Conservation (phyloP, 176 grass and related monocot genomes). For the Oryza coarctata region DNA sequence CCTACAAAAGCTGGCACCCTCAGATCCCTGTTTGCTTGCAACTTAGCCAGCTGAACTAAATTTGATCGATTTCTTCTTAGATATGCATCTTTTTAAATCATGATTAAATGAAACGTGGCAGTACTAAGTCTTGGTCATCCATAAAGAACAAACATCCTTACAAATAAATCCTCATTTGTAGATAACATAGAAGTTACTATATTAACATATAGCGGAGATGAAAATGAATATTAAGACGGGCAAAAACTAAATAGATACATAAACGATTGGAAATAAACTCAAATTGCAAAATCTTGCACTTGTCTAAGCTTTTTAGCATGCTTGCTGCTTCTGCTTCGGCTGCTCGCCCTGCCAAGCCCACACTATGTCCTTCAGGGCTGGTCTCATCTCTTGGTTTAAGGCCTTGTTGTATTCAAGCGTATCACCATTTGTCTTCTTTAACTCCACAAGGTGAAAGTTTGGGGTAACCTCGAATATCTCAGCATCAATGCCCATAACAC, state of each 20-base stretch:
- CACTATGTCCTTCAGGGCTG: conserved; percentile 82
- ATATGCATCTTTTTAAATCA: neutral
- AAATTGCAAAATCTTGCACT: neutral
- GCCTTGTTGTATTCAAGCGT: conserved; percentile 82
- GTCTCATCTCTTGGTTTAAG: conserved; percentile 76
- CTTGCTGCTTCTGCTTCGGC: conserved; percentile 30
- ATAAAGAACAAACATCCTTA: neutral
- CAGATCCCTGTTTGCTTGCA: neutral
- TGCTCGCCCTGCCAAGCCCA: conserved; percentile 98
- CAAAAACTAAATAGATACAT: conserved; percentile 26
- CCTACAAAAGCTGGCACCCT: neutral
- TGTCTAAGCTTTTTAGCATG: neutral
- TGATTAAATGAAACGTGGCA: neutral
- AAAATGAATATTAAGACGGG: neutral
- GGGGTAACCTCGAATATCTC: conserved; percentile 97
- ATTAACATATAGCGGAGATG: neutral
- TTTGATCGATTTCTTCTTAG: neutral
- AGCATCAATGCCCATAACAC: conserved; percentile 71
- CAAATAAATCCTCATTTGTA: conserved; percentile 15
- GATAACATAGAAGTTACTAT: conserved; percentile 1
- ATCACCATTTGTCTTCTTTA: conserved; percentile 83
- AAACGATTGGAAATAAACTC: neutral
- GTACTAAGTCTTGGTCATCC: neutral
- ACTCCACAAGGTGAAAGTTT: conserved; percentile 80
- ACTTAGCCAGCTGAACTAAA: neutral